Evolutionary conservation across 2,329 filamentous ascomycete species (phyloP), one percentile per base, ranked within the genome.

Genomic region (Dothiorella sarmentorum): DNA sequence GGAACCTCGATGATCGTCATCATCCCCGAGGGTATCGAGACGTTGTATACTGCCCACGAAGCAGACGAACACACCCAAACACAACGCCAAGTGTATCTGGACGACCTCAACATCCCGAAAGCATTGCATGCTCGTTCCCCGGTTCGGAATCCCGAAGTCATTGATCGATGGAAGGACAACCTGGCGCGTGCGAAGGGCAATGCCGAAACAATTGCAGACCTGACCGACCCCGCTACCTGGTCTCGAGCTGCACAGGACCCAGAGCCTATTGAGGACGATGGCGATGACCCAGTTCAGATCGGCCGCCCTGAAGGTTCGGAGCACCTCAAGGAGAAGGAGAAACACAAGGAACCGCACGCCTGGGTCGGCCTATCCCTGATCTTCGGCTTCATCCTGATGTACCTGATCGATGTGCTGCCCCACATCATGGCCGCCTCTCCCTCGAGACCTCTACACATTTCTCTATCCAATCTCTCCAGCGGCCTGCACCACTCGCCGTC

Each of bases 1-100:
- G 94, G 94, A 33, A 97, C 94, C 26, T 93, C 93, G 1, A 82
- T 99, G 63, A 93, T 97, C 63, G 91, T 99, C 29, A 97, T 99
- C 69, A 96, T 99, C 67, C 94, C 94, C 0, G 94, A 99, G 74
- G 94, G 94, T 35, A 87, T 97, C 61, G 92, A 97, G 71, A 93
- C 94, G 3, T 82, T 97, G 59, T 90, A 94, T 65, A 85, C 77
- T 65, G 80, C 83, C 35, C 74, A 68, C 52, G 47, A 49, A 20
- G 43, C 49, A 27, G 44, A 40, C 20, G 24, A 37, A 2, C 45
- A 52, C 18, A 31, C 44, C 13, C 42, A 47, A 11, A 17, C 37
- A 3, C 35, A 38, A 7, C 55, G 55, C 7, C 43, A 49, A 11
- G 33, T 58, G 20, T 40, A 58, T 7, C 20, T 45, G n/a, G 31